These are phyloP conservation scores for Zygosaccharomyces sapae DNA, from an alignment of 1,139 yeast genomes.

Conservation along the genomic window DNA sequence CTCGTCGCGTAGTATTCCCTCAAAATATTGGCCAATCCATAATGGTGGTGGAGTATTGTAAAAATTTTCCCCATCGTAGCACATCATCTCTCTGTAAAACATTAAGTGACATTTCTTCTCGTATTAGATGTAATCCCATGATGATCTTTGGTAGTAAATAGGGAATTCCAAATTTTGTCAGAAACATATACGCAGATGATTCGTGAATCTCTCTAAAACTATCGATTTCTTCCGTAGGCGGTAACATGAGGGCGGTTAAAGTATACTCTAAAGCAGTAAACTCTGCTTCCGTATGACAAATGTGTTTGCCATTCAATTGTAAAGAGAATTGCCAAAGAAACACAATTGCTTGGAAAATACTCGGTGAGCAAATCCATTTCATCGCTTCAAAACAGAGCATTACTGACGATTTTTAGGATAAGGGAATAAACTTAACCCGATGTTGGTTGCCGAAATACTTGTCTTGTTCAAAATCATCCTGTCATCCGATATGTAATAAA, in stretches of 20 bases:
- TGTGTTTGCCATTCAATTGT: neutral
- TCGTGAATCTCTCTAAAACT: slow-evolving; percentile 1
- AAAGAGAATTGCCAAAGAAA: slow-evolving; percentile 23
- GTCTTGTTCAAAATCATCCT: slow-evolving; percentile 15
- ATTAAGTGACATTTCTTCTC: slow-evolving; percentile 71
- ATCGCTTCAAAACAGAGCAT: slow-evolving; percentile 22
- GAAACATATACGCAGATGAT: slow-evolving; percentile 20
- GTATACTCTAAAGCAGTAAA: slow-evolving; percentile 11
- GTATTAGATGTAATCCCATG: slow-evolving; percentile 64
- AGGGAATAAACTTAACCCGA: slow-evolving; percentile 17
- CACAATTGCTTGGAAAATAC: slow-evolving; percentile 15
- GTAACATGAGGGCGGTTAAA: slow-evolving; percentile 15
- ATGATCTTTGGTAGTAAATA: slow-evolving; percentile 60
- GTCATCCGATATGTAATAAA: slow-evolving; percentile 13
- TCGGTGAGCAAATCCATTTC: slow-evolving; percentile 17
- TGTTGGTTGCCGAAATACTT: neutral
- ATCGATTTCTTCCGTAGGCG: slow-evolving; percentile 11
- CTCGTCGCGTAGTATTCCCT: slow-evolving; percentile 45
- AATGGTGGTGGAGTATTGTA: slow-evolving; percentile 60
- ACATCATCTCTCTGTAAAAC: slow-evolving; percentile 42
- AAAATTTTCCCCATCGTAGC: slow-evolving; percentile 46
- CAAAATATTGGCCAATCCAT: slow-evolving; percentile 75
- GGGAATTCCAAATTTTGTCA: slow-evolving; percentile 38
- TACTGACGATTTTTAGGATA: slow-evolving; percentile 17
- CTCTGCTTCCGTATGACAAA: slow-evolving; percentile 3